Evolutionary conservation across 306 rosid species (phyloP).

Genomic region (Trifolium fragiferum): DNA sequence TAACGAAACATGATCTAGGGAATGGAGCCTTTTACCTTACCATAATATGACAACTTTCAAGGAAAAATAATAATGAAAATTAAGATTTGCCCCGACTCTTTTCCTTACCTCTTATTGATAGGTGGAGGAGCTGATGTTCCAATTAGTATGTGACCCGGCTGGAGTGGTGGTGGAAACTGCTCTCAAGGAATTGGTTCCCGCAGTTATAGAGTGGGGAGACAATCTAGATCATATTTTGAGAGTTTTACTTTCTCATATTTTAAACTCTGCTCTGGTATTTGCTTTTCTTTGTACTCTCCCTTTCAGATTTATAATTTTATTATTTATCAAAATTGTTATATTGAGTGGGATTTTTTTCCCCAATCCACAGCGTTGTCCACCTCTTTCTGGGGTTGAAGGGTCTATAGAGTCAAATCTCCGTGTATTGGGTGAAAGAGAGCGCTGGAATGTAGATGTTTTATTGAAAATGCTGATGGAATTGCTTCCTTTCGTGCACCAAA

Average conservation of each 20-base stretch:
- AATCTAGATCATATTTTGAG: constrained; percentile 76
- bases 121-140: constrained; percentile 99
- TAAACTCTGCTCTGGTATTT: constrained; percentile 79
- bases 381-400: constrained; percentile 98
- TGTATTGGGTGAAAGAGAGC: constrained; percentile 91
- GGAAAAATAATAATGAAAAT: constrained; percentile 37
- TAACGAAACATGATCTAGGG: constrained; percentile 86
- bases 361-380: constrained; percentile 81
- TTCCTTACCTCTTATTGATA: constrained; percentile 50
- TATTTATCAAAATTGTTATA: constrained; percentile 19
- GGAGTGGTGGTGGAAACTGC: constrained; percentile 93
- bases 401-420: constrained; percentile 90
- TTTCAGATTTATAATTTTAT: constrained; percentile 25
- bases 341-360: constrained; percentile 28
- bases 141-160: constrained; percentile 89
- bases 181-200: constrained; percentile 87
- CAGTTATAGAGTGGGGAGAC: constrained; percentile 87
- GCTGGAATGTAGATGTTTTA: constrained; percentile 90
- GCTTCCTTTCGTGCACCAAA: constrained; percentile 69
- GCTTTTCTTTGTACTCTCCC: constrained; percentile 36
- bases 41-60: constrained; percentile 52
- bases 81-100: constrained; percentile 47
- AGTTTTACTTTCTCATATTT: constrained; percentile 70
- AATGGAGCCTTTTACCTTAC: constrained; percentile 68
- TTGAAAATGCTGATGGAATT: constrained; percentile 74